phyloP scores from a whole-genome alignment of 345 rosid species.

The Brassica napus region DNA sequence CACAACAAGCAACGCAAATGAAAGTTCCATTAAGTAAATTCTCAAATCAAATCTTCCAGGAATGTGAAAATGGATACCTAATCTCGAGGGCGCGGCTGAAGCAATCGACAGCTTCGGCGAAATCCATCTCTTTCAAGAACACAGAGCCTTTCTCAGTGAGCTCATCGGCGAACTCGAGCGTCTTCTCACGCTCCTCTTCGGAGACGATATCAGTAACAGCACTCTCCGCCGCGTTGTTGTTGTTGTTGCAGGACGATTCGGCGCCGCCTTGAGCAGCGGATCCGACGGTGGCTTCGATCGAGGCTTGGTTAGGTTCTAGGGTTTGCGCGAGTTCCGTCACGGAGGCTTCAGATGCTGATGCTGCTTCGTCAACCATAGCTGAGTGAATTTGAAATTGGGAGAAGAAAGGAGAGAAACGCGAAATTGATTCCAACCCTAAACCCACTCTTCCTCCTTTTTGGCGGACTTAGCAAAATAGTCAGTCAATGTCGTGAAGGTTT shows the following conservation, averaged over 20 bases:
- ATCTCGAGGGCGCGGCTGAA: slow-evolving; percentile 93
- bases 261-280: slow-evolving; percentile 52
- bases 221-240: slow-evolving; percentile 50
- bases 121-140: slow-evolving; percentile 65
- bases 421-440: background rate
- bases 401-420: background rate
- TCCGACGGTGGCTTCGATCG: slow-evolving; percentile 51
- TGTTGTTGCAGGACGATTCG: slow-evolving; percentile 62
- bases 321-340: slow-evolving; percentile 37
- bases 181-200: slow-evolving; percentile 50
- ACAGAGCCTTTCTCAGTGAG: slow-evolving; percentile 60
- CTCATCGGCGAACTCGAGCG: slow-evolving; percentile 66
- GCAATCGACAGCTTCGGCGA: slow-evolving; percentile 80
- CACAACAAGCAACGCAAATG: no score
- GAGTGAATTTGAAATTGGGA: slow-evolving; percentile 1
- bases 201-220: slow-evolving; percentile 40
- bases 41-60: background rate
- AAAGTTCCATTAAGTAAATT: no score
- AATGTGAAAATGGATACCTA: slow-evolving; percentile 47
- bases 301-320: slow-evolving; percentile 43
- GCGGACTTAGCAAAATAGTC: background rate
- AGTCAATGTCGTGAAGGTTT: background rate
- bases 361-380: slow-evolving; percentile 52
- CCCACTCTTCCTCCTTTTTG: background rate
- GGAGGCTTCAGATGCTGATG: slow-evolving; percentile 45